Evolutionary conservation across 139 green algal genomes (phyloP), one percentile per base, ranked within the genome.

Genomic region (Gonium pectorale): DNA sequence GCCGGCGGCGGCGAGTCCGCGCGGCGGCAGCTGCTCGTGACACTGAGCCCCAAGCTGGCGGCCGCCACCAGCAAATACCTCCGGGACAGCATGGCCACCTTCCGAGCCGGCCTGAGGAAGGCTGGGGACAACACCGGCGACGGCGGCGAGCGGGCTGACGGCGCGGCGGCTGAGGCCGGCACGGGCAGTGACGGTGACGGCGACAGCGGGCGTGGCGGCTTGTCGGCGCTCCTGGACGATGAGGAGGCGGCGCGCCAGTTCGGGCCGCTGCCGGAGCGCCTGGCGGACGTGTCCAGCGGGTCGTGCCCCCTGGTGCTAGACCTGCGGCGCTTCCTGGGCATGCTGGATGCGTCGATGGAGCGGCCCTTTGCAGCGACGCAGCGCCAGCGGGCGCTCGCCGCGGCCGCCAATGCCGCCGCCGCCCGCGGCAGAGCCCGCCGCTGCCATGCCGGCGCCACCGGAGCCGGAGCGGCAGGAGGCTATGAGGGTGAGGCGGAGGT

Each of bases 21-120:
- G 72, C 63, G 13, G 33, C 79, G 79, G 51, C 79, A 86, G 67
- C 67, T 86, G 49, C 27, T 86, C 22, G 79, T 86, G 43, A 86
- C 79, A 27, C 67, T 79, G 3, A 86, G 51, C 79, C 64, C 79
- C 37, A 59, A 46, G 49, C 67, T 86, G 6, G 74, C 74, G 3
- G 40, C 29, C 74, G 26, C 38, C 31, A 52, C n/a, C 38, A 52
- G 37, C 26, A 7, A 8, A 8, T 26, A 82, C 29, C 5, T 82
- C 15, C 9, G 6, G 3, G 4, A 11, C 6, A 1, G 1, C 40
- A 52, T 38, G 24, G 40, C 56, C 17, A 22, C 56, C 71, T 21
- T 40, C 9, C 62, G 15, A 11, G 46, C 46, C 11, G 46, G 46
- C 46, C 46, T 54, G 13, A 54, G 15, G 46, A 15, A 15, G 13